Evolutionary conservation across 2,329 filamentous ascomycete species (phyloP), one percentile per base, ranked within the genome.

Genomic region (Aspergillus sp.): DNA sequence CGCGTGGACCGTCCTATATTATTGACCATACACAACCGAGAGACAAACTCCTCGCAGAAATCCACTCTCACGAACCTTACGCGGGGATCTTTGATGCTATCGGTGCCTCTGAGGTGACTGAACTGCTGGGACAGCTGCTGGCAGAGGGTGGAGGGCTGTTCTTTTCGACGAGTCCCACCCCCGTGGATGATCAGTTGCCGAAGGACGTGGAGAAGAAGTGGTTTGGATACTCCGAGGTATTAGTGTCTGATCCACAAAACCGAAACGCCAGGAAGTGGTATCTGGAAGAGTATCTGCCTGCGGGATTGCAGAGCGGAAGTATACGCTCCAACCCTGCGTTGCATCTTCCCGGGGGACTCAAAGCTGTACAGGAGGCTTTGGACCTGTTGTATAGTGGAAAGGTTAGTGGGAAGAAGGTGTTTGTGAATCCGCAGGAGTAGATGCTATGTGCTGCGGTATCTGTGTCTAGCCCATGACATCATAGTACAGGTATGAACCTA

Each of bases 251-350:
- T 33, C 50, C 16, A 4, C 20, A 16, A 35, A 49, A 45, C 20
- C n/a, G 11, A 16, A n/a, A 46, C 7, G 19, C 32, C 14, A n/a
- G 32, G n/a, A 32, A 22, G 22, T 56, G 51, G 51, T 53, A 41
- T 32, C 20, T 53, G 17, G 19, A 51, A 2, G 35, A 46, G n/a
- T 56, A 53, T 44, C n/a, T 56, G 17, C 47, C 53, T 8, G 13
- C 22, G 19, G 51, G 44, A 8, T 35, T 53, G 14, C 73, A 48
- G 10, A 70, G 17, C 14, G 55, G 60, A 4, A 24, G 10, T 22
- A 20, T 42, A n/a, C 17, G 7, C 19, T 42, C 49, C 2, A 50
- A 40, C 19, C 30, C 41, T 22, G 8, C 33, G 5, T 36, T 33
- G 19, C 20, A 26, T 42, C 13, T 50, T 6, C 10, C 44, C 19